Base-by-base conservation (phyloP, 2,329 filamentous ascomycete species). In the Rhynchosporium agropyri region DNA sequence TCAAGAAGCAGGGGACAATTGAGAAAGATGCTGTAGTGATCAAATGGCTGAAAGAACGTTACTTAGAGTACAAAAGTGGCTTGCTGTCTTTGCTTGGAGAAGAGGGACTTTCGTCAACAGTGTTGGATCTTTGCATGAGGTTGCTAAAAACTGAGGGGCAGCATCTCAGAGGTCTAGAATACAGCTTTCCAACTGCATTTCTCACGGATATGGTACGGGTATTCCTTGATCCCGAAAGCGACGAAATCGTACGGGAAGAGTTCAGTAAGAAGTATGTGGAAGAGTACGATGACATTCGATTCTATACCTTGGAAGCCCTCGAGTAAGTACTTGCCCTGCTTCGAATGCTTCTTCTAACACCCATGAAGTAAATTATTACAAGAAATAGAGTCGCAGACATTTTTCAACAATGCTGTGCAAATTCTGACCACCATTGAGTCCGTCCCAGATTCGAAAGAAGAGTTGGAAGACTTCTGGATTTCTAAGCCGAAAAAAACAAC, bases 281-380 rank as follows among this genome's bases (percentile, higher is more conserved):
- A 74, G 82, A 89, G 74, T 92, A 88, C 73, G 90, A 95, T 71
- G 95, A 98, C 75, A 82, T 97, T 64, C 84, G 91, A 67, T 96
- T 89, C 75, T 92, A 90, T 75, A 91, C 92, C 0, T 90, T 96
- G 73, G 83, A 87, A 70, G 84, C 85, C 13, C 79, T 96, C 69
- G 84, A 84, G 88, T 91, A 83, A 70, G 87, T 80, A 63, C 7
- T 38, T 48, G 2, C 49, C 46, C n/a, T 10, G 29, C 20, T 56
- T 28, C 26, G 20, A 38, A 38, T n/a, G 13, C 26, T n/a, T 28
- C 38, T 51, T 45, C 63, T 69, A 61, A 70, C 46, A 64, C n/a
- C 29, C 28, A 38, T 31, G 13, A 40, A 79, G 77, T 58, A 72
- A 72, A 61, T 71, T 76, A 29, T 68, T 81, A 48, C 71, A 69